A percentile compares a stretch with the other conserved stretches of the same genome.
Evolutionary conservation across 2,329 filamentous ascomycete species (phyloP).

Genomic region (Aspergillus ruber): DNA sequence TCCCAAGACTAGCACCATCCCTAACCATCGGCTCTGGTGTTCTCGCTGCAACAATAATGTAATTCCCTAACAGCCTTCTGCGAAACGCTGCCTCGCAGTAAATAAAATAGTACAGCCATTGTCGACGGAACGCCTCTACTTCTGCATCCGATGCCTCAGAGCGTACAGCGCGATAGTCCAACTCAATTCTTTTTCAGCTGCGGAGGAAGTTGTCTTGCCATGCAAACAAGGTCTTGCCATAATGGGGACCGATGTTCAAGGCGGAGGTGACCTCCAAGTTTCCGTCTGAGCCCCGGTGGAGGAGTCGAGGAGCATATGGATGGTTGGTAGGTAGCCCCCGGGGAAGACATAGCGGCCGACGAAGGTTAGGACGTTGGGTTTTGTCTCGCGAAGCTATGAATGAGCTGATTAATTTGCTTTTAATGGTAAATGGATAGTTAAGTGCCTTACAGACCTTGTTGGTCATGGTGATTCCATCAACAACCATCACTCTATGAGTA

Average conservation of each 20-base stretch:
- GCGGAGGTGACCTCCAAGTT: conserved; percentile 60
- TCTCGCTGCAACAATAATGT: conserved; percentile 63
- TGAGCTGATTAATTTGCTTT: background rate
- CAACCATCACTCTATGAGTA: conserved; percentile 59
- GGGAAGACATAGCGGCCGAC: conserved; percentile 74
- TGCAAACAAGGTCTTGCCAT: conserved; percentile 60
- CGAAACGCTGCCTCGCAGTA: conserved; percentile 70
- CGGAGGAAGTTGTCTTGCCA: conserved; percentile 62
- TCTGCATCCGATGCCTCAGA: conserved; percentile 54
- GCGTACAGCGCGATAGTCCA: conserved; percentile 55
- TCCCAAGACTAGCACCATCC: conserved; percentile 1
- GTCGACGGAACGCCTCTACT: conserved; percentile 61
- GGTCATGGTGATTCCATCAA: conserved; percentile 74
- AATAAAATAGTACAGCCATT: conserved; percentile 73
- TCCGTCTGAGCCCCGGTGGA: conserved; percentile 55
- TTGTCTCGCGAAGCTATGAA: conserved; percentile 51
- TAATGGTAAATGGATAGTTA: background rate
- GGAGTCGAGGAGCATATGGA: conserved; percentile 53
- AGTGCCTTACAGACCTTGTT: conserved; percentile 40
- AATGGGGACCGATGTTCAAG: conserved; percentile 69
- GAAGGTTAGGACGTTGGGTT: conserved; percentile 63
- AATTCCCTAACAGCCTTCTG: conserved; percentile 66
- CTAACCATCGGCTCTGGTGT: conserved; percentile 5
- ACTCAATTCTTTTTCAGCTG: conserved; percentile 57
- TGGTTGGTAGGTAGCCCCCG: conserved; percentile 62